Conservation (phyloP, 495 filamentous ascomycete species). For the Neurospora discreta region DNA sequence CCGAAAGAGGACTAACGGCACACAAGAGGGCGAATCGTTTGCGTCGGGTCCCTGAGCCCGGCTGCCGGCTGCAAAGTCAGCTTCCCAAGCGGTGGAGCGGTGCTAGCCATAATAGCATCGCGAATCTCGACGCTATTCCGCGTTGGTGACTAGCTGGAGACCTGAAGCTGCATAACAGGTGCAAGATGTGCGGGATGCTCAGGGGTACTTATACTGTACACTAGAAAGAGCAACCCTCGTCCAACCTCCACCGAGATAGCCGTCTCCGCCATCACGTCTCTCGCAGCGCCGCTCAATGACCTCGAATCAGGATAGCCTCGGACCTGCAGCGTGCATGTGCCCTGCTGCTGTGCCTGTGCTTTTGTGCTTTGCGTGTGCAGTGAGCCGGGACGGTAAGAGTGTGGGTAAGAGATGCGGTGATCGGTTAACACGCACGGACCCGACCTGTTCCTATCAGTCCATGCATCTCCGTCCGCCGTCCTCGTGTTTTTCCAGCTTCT, state of each 20-base stretch:
- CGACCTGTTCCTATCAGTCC: not conserved
- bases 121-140: not conserved
- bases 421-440: not conserved
- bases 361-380: not conserved
- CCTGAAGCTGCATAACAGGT: not conserved
- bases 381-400: not conserved
- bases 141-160: not conserved
- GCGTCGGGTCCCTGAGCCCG: not conserved
- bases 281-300: not conserved
- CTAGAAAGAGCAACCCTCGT: not conserved
- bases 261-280: not conserved
- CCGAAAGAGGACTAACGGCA: not conserved
- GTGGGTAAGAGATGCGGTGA: not conserved
- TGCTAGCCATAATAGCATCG: not conserved
- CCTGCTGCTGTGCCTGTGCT: not conserved
- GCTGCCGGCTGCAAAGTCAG: not conserved
- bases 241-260: not conserved
- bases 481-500: not conserved
- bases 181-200: not conserved
- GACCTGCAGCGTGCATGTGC: not conserved
- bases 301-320: not conserved
- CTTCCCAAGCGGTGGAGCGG: not conserved
- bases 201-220: too few relatives aligned
- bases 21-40: not conserved
- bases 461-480: not conserved